Evolutionary conservation across 768 basidiomycete species (phyloP), one percentile per base, ranked within the genome.

Genomic region (Mycena galericulata): DNA sequence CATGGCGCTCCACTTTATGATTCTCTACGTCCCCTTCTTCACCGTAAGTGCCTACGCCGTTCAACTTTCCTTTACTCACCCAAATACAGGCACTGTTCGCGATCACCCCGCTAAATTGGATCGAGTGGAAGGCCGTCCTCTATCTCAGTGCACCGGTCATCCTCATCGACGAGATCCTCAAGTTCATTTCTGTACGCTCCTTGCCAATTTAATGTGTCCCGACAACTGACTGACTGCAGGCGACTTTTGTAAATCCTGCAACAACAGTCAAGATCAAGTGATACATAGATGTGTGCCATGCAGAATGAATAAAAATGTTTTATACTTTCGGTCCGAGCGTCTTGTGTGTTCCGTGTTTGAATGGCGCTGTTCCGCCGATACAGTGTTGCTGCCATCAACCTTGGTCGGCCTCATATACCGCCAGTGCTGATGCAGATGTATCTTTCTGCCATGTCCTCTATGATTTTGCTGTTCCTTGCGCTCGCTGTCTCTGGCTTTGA

Each of bases 11-110:
- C 97, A 99, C 79, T 88, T 98, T 74, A 92, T 91, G 85, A 98
- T 99, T 75, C 86, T 99, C 69, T 99, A 99, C 78, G 94, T 98
- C 38, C 97, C 97, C 4, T 95, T 98, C 90, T 96, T 99, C 80
- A 92, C 94, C 27, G 94, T 95, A 72, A 80, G 90, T 86, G 53
- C 11, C 27, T 46, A 69, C 24, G 40, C 22, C 34, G 27, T 61
- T 30, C 27, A 11, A 45, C 17, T 56, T 36, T 62, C 45, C 49
- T 66, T 58, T 51, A 47, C n/a, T 36, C 8, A 49, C 59, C 22
- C 47, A n/a, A 40, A 41, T 60, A 6, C 72, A 96, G 93, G 84
- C 90, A 9, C 76, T 98, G 65, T 98, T 99, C 77, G 94, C 92
- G 46, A 98, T 98, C 78, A 91, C 92, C 0, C 96, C 97, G 4